Conservation (phyloP, 2,329 filamentous ascomycete genomes). For the Diatrype stigma region DNA sequence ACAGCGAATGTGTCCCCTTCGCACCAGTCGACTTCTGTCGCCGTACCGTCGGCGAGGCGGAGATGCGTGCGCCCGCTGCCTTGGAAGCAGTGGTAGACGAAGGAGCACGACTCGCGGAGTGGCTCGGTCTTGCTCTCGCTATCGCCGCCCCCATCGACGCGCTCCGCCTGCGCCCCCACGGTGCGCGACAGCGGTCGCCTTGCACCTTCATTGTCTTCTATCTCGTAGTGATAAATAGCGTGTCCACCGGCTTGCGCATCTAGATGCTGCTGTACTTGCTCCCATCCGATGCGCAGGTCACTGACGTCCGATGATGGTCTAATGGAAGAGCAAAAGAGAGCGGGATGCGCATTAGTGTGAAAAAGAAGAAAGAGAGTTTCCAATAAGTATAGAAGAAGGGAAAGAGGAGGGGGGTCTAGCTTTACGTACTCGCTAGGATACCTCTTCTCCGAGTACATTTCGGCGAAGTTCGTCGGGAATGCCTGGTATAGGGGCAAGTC, state of each 20-base stretch:
- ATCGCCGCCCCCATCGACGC: not conserved
- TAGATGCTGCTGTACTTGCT: not conserved
- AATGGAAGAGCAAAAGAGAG: not conserved
- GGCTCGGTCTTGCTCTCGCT: not conserved
- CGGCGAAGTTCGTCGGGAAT: conserved; percentile 49
- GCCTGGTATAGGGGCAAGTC: conserved; percentile 47
- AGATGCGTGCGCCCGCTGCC: not conserved
- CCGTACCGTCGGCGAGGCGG: not conserved
- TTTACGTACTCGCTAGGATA: conserved; percentile 9
- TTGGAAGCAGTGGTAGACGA: conserved; percentile 2
- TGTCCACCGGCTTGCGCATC: not conserved
- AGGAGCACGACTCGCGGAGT: conserved; percentile 1
- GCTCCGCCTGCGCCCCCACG: conserved; percentile 3
- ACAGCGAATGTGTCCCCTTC: conserved; percentile 5
- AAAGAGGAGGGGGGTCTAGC: too few relatives aligned
- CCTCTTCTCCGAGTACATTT: conserved; percentile 33
- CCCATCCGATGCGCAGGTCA: conserved; percentile 1
- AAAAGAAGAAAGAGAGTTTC: too few relatives aligned
- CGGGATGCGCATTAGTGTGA: too few relatives aligned
- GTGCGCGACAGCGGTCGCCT: conserved; percentile 1
- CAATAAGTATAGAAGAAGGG: too few relatives aligned
- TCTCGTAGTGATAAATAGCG: conserved; percentile 4
- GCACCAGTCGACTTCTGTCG: not conserved
- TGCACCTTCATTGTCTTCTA: not conserved
- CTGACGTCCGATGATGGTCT: not conserved